phyloP scores from a whole-genome alignment of 2,329 filamentous ascomycete species.

The Ceratocystis cacaofunesta region DNA sequence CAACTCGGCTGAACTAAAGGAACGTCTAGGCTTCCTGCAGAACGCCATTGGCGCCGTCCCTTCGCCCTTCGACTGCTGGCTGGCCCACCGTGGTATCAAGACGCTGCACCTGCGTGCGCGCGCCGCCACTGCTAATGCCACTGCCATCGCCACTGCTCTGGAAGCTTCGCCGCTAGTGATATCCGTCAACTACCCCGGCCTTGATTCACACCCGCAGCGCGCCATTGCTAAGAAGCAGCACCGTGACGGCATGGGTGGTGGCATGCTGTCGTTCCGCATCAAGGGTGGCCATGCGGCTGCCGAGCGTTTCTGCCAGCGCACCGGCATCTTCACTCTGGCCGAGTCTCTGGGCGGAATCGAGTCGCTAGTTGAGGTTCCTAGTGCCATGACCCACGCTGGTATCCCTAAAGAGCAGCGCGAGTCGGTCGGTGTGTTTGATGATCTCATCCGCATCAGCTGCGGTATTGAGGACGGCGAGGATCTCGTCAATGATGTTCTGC shows the following conservation, averaged over 20 bases:
- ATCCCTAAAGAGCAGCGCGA: conserved; percentile 85
- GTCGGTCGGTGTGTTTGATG: conserved; percentile 85
- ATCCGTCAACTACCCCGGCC: conserved; percentile 87
- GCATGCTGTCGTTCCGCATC: conserved; percentile 95
- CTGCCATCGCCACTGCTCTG: conserved; percentile 59
- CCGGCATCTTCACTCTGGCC: conserved; percentile 80
- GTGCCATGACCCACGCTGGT: conserved; percentile 92
- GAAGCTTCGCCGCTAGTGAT: conserved; percentile 69
- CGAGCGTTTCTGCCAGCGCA: conserved; percentile 80
- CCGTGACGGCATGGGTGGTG: conserved; percentile 83
- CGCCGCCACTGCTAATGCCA: conserved; percentile 71
- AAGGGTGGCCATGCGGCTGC: conserved; percentile 73
- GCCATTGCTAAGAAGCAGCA: conserved; percentile 80
- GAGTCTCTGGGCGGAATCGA: conserved; percentile 89
- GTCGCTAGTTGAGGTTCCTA: conserved; percentile 79
- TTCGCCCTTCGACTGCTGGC: conserved; percentile 92
- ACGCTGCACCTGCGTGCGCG: conserved; percentile 85
- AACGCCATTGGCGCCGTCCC: conserved; percentile 95
- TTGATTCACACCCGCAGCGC: conserved; percentile 75
- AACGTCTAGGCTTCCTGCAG: conserved; percentile 76
- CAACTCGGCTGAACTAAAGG: conserved; percentile 67
- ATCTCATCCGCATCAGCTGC: conserved; percentile 83
- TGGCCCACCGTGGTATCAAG: conserved; percentile 92
- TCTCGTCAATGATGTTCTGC: conserved; percentile 64
- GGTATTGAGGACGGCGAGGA: conserved; percentile 86